Percentiles rank a stretch among this genome's conserved stretches.
phyloP scores from a whole-genome alignment of 805 yeast species.

The Saccharomycopsis sp. region DNA sequence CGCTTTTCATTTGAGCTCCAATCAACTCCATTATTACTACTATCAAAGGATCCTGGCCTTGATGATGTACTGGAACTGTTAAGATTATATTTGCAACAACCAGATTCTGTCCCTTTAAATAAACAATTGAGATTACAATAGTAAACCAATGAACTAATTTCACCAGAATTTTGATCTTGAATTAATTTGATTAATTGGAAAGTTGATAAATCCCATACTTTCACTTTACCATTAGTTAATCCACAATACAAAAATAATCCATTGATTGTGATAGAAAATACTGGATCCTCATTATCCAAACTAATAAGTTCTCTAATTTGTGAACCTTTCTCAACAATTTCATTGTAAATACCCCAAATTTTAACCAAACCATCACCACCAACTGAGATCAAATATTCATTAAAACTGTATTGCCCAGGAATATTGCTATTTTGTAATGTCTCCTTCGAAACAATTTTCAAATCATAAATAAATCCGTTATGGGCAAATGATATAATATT shows the following conservation, averaged over 20 bases:
- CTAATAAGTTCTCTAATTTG: slow-evolving; percentile 28
- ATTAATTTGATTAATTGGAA: slow-evolving; percentile 54
- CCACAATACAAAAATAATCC: slow-evolving; percentile 81
- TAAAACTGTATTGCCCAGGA: slow-evolving; percentile 19
- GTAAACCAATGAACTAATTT: slow-evolving; percentile 55
- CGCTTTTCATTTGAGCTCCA: slow-evolving; percentile 49
- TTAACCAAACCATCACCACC: slow-evolving; percentile 92
- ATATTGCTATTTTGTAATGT: slow-evolving; percentile 20
- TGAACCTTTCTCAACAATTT: slow-evolving; percentile 14
- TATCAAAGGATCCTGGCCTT: slow-evolving; percentile 52
- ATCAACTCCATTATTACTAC: slow-evolving; percentile 62
- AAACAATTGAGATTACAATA: slow-evolving; percentile 41
- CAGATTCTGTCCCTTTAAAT: slow-evolving; percentile 43
- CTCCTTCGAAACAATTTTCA: slow-evolving; percentile 23
- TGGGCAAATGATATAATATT: slow-evolving; percentile 80
- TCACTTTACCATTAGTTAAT: slow-evolving; percentile 61
- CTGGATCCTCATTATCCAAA: slow-evolving; percentile 60
- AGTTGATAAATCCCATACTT: slow-evolving; percentile 83
- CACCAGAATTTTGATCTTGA: slow-evolving; percentile 35
- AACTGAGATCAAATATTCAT: slow-evolving; percentile 50
- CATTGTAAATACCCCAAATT: slow-evolving; percentile 53
- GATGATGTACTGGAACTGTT: slow-evolving; percentile 36
- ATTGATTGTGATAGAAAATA: slow-evolving; percentile 58
- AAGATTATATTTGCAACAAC: slow-evolving; percentile 14
- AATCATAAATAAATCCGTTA: slow-evolving; percentile 77